Percentiles rank a stretch among this genome's conserved stretches.
These are phyloP conservation scores for Podospora fimiseda DNA, from an alignment of 495 filamentous ascomycete genomes.

Conservation along the genomic window DNA sequence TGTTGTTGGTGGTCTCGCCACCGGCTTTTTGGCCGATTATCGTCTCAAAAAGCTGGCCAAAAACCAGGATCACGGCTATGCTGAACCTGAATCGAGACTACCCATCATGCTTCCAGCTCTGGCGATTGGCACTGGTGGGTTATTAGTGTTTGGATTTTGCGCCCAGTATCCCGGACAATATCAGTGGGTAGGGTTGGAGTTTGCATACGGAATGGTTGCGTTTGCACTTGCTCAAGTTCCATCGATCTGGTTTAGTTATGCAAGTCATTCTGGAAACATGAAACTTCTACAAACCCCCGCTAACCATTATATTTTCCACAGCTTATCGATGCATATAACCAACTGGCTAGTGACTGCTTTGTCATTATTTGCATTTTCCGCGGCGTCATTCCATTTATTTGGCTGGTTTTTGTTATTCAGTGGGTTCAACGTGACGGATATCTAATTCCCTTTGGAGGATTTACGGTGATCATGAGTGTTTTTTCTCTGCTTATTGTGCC, in stretches of 20 bases:
- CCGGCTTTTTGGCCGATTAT: slow-evolving; percentile 13
- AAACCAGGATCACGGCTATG: slow-evolving; percentile 17
- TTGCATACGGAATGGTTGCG: slow-evolving; percentile 25
- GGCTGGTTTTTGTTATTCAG: slow-evolving; percentile 23
- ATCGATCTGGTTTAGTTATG: slow-evolving; percentile 27
- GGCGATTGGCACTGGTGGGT: slow-evolving; percentile 19
- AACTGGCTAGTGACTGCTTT: slow-evolving; percentile 30
- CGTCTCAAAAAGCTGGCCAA: slow-evolving; percentile 12
- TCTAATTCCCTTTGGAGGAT: slow-evolving; percentile 23
- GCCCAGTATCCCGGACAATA: slow-evolving; percentile 15
- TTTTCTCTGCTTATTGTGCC: slow-evolving; percentile 24
- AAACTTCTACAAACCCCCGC: background rate
- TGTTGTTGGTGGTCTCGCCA: slow-evolving; percentile 13
- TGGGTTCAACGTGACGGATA: slow-evolving; percentile 22
- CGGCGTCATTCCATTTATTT: slow-evolving; percentile 25
- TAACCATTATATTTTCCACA: slow-evolving; percentile 1
- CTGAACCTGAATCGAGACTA: slow-evolving; percentile 24
- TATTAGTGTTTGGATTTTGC: slow-evolving; percentile 30
- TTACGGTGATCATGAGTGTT: slow-evolving; percentile 23
- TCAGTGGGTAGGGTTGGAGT: slow-evolving; percentile 27
- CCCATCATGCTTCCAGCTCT: slow-evolving; percentile 22
- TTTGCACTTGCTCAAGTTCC: slow-evolving; percentile 28
- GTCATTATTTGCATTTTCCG: slow-evolving; percentile 29
- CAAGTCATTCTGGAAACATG: slow-evolving; percentile 8
- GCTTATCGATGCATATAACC: slow-evolving; percentile 28